These are phyloP conservation scores for Verticillium albo-atrum DNA, from an alignment of 2,329 filamentous ascomycete genomes.

Conservation along the genomic window DNA sequence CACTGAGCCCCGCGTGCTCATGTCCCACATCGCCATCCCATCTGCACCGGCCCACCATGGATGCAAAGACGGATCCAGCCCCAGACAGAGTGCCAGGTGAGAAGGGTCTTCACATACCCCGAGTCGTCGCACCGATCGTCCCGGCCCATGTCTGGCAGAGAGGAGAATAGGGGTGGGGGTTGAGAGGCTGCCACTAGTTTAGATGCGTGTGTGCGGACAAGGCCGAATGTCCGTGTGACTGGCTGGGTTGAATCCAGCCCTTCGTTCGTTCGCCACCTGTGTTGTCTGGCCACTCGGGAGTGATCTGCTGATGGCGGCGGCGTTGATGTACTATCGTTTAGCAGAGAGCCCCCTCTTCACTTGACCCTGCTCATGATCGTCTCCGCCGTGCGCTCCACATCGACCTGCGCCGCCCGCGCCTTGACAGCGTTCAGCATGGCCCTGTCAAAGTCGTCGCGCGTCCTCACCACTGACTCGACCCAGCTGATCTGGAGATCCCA, in stretches of 20 bases:
- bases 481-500: slow-evolving; percentile 94
- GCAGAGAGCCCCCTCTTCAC: slow-evolving; percentile 30
- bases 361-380: slow-evolving; percentile 95
- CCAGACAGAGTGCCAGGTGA: not conserved
- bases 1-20: not conserved
- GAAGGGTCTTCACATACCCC: not conserved
- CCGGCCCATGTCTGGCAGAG: not conserved
- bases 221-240: too few species aligned
- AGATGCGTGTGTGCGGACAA: not conserved
- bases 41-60: not conserved
- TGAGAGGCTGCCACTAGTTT: not conserved
- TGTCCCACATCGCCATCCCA: not conserved
- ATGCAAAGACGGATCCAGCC: not conserved
- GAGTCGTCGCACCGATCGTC: not conserved
- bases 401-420: slow-evolving; percentile 78
- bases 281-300: not conserved
- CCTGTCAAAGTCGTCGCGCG: slow-evolving; percentile 90
- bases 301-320: not conserved
- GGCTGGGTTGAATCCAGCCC: too few species aligned
- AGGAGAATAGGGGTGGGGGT: not conserved
- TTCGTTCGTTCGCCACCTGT: not conserved
- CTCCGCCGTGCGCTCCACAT: slow-evolving; percentile 74
- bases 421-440: slow-evolving; percentile 86
- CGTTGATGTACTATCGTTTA: not conserved
- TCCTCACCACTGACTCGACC: slow-evolving; percentile 87